phyloP scores from a whole-genome alignment of 2,329 filamentous ascomycete species.

The Curvularia hawaiiensis region DNA sequence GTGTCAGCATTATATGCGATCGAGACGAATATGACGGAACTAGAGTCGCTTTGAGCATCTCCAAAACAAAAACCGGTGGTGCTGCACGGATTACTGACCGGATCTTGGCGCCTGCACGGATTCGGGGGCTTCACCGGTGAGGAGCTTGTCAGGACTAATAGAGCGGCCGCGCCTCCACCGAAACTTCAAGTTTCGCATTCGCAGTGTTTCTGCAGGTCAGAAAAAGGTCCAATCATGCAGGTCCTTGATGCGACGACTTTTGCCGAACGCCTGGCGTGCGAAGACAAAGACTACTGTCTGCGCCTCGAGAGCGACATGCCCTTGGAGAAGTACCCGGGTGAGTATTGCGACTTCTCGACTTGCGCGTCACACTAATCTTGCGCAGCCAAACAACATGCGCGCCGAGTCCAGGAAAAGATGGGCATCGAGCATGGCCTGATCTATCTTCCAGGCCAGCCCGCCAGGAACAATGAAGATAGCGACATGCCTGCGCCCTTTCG shows the following conservation, averaged over 20 bases:
- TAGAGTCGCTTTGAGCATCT: constrained; percentile 1
- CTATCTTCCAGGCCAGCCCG: constrained; percentile 60
- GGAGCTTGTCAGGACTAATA: constrained; percentile 18
- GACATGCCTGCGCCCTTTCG: constrained; percentile 63
- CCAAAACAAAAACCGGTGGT: constrained; percentile 4
- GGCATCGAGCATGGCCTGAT: constrained; percentile 54
- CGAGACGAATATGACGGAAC: not conserved
- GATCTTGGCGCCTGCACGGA: constrained; percentile 7
- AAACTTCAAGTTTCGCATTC: constrained; percentile 14
- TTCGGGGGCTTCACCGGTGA: constrained; percentile 23
- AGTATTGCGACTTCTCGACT: constrained; percentile 4
- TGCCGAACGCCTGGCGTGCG: constrained; percentile 33
- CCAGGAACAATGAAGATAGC: constrained; percentile 60
- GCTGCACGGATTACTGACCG: constrained; percentile 14
- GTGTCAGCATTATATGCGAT: not conserved
- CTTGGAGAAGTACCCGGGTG: constrained; percentile 49
- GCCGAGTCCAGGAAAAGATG: constrained; percentile 44
- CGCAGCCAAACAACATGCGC: constrained; percentile 49
- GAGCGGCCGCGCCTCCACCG: constrained; percentile 14
- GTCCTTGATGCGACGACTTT: constrained; percentile 36
- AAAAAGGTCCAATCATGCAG: constrained; percentile 28
- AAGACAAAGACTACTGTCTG: constrained; percentile 42
- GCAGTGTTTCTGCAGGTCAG: constrained; percentile 17
- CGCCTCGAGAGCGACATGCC: constrained; percentile 40
- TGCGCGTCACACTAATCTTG: constrained; percentile 7